Conservation (phyloP, 805 yeast genomes). For the Candida pseudoglaebosa region DNA sequence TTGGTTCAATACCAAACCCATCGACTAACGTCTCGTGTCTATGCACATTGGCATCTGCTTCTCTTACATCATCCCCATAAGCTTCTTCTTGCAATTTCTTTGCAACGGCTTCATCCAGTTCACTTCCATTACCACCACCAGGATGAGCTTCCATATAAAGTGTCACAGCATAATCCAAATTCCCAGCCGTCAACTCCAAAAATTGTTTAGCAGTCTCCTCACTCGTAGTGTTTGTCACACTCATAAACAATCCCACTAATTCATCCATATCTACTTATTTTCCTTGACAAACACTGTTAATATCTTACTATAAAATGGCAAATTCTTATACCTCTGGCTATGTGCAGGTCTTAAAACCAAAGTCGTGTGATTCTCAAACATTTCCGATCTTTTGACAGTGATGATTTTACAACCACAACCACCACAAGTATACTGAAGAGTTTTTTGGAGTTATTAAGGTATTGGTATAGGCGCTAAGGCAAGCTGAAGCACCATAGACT, state of each 20-base stretch:
- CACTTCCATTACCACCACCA: slow-evolving; percentile 1
- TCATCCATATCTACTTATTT: slow-evolving; percentile 32
- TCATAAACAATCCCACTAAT: slow-evolving; percentile 67
- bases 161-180: slow-evolving; percentile 80
- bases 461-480: too few species aligned
- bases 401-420: background rate
- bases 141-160: slow-evolving; percentile 61
- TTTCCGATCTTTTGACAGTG: background rate
- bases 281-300: too few species aligned
- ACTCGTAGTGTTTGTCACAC: slow-evolving; percentile 75
- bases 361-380: background rate
- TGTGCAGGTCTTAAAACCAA: background rate
- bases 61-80: slow-evolving; percentile 39
- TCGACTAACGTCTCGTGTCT: slow-evolving; percentile 75
- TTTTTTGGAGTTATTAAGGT: too few species aligned
- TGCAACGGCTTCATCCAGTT: slow-evolving; percentile 52
- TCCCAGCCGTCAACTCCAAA: slow-evolving; percentile 70
- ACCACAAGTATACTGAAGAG: background rate
- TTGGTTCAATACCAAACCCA: slow-evolving; percentile 5
- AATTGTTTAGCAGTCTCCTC: slow-evolving; percentile 67
- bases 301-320: background rate
- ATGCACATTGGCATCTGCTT: slow-evolving; percentile 74
- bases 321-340: background rate
- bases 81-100: slow-evolving; percentile 61
- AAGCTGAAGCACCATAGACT: too few species aligned